phyloP scores from a whole-genome alignment of 768 basidiomycete species.

The Gymnopilus junonius region DNA sequence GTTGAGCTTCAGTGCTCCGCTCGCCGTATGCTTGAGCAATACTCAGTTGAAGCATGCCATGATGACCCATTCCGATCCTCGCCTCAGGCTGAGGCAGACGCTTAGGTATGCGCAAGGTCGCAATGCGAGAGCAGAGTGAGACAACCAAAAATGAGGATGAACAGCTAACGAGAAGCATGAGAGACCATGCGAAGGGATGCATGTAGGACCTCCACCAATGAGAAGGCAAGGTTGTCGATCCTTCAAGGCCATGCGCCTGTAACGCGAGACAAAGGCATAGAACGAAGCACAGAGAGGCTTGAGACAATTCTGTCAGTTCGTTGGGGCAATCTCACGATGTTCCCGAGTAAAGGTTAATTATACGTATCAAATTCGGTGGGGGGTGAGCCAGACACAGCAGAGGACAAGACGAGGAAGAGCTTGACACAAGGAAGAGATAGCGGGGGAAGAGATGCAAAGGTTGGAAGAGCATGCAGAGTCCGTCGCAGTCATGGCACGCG shows the following conservation, averaged over 20 bases:
- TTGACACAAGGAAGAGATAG: neutral
- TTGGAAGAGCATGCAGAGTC: neutral
- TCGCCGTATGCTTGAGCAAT: neutral
- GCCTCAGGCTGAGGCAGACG: neutral
- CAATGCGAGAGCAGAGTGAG: neutral
- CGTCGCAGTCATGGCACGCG: neutral
- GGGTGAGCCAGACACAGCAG: neutral
- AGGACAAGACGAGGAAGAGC: neutral
- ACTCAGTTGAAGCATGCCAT: neutral
- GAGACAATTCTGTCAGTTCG: neutral
- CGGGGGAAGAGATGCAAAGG: neutral
- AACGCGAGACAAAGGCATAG: slow-evolving; percentile 5
- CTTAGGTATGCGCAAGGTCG: neutral
- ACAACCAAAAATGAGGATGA: neutral
- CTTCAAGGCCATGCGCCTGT: neutral
- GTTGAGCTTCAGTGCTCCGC: neutral
- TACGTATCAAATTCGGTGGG: neutral
- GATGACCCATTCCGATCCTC: neutral
- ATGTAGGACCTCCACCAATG: neutral
- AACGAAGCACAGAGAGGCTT: neutral
- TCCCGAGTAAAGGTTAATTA: slow-evolving; percentile 16
- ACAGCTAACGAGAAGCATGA: neutral
- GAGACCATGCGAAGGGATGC: neutral
- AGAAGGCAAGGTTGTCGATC: neutral
- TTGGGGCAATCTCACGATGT: slow-evolving; percentile 22